phyloP scores from a whole-genome alignment of 2,329 filamentous ascomycete species.

The Paecilomyces niveus region DNA sequence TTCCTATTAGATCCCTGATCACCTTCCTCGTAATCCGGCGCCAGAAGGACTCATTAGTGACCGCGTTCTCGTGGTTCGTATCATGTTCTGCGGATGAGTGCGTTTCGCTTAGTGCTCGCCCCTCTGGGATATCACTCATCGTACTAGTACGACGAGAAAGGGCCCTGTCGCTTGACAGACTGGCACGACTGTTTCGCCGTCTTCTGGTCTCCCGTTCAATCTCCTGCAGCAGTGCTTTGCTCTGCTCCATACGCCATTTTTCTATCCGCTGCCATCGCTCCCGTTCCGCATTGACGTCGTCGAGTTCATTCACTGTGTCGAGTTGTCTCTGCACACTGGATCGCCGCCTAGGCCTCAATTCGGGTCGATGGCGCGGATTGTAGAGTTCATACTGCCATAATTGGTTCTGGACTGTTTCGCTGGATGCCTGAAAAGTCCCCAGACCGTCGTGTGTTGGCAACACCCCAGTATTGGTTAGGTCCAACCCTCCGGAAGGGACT shows the following conservation, averaged over 20 bases:
- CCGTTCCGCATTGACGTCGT: constrained; percentile 53
- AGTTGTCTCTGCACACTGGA: constrained; percentile 53
- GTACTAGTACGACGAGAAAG: constrained; percentile 12
- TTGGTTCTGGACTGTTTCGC: constrained; percentile 64
- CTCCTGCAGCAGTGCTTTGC: constrained; percentile 74
- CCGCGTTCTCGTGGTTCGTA: constrained; percentile 32
- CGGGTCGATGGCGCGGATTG: constrained; percentile 60
- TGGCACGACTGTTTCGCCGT: constrained; percentile 36
- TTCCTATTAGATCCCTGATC: constrained; percentile 81
- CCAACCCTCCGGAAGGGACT: constrained; percentile 36
- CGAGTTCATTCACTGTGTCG: constrained; percentile 50
- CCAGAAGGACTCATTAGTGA: constrained; percentile 64
- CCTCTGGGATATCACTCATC: constrained; percentile 30
- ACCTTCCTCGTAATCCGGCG: constrained; percentile 76
- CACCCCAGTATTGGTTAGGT: constrained; percentile 58
- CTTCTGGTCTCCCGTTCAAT: constrained; percentile 78
- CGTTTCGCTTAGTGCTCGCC: constrained; percentile 12
- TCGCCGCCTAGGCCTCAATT: constrained; percentile 40
- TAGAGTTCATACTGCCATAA: constrained; percentile 83
- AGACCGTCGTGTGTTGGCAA: constrained; percentile 90
- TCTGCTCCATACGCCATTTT: constrained; percentile 87
- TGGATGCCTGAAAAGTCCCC: constrained; percentile 69
- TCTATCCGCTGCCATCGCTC: constrained; percentile 82
- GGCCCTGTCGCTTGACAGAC: constrained; percentile 11
- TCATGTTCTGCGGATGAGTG: constrained; percentile 43